Base-by-base conservation (phyloP, 2,329 filamentous ascomycete genomes). In the Teratosphaeria viscida region DNA sequence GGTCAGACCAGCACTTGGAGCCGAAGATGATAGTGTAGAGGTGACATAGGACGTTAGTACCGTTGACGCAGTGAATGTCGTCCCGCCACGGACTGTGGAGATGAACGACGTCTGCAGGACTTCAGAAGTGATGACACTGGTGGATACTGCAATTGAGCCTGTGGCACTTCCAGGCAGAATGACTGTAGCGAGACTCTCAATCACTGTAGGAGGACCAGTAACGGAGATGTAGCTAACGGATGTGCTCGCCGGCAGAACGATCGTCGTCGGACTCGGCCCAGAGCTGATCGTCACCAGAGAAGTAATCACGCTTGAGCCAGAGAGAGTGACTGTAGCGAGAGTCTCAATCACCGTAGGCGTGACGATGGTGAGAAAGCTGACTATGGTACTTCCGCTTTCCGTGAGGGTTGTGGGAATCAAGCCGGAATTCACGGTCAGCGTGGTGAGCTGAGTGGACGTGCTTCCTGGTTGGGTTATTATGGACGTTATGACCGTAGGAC, bases 61-160 rank as follows among this genome's bases (percentile, higher is more conserved):
- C 10, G 53, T 52, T 26, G 55, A 32, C 4, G 61, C 23, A 14
- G 57, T 57, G 39, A 52, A 61, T 11, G 59, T 61, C 5, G 47
- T 56, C 2, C 59, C 57, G 6, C 29, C 43, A 5, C 59, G 52
- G 0, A 56, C 23, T 16, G 57, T 43, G 5, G 59, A 59, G 4
- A 61, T n/a, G 10, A 57, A 3, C 14, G 34, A 49, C 6, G 55
- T 43, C 34, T 47, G 32, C 27, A 56, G 34, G 7, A 52, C 52
- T 27, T 60, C 55, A 5, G 39, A 57, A 47, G 27, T 54, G 29
- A 58, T 11, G 16, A 57, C 26, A 3, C 32, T 34, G n/a, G 56
- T 57, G 8, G 47, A 54, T 10, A 35, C 47, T 53, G 43, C 19
- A 27, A 8, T 57, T n/a, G 55, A 57, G 35, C 19, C 35, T 3